Base-by-base conservation (phyloP, 768 basidiomycete species). In the Amanita thiersii region DNA sequence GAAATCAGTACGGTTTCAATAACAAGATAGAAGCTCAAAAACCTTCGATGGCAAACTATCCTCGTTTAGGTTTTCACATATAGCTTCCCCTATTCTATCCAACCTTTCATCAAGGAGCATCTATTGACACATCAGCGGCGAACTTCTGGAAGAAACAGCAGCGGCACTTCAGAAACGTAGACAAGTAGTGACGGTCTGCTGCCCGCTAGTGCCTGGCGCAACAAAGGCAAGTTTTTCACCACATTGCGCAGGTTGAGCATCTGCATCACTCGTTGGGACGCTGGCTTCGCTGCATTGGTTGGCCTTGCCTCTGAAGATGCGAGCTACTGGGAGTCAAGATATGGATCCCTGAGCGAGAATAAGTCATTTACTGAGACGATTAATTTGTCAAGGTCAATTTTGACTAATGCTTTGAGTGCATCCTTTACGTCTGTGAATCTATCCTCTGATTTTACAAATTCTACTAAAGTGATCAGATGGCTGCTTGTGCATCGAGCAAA, bases 301-400 rank as follows among this genome's bases (percentile, higher is more conserved):
- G 66, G 62, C 15, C 70, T 69, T 2, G 73, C 69, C 60, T 87
- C 82, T 10, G 72, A 75, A 1, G 77, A 68, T 1, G 74, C 78
- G 23, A 89, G 72, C 86, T 90, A 23, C 9, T 15, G 5, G n/a
- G 28, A n/a, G 6, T 15, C 4, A 36, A 14, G 19, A 17, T 18
- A 14, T 30, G 14, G 29, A 30, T 30, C 14, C n/a, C n/a, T n/a
- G n/a, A n/a, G 21, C 21, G 7, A 28, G 23, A 19, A 37, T 11
- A 23, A 18, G 14, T 5, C 20, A 48, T 68, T 45, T 52, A 82
- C 86, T 19, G 75, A 75, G 35, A 73, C 77, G 25, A 90, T 83
- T 5, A 96, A 63, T 54, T 86, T 92, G 59, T 97, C 93, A 19
- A 94, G 73, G 52, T 98, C 94, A 57, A 86, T 68, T 53, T 85